phyloP scores from a whole-genome alignment of 1,284 basidiomycete genomes.

The Ustilago vetiveriae region DNA sequence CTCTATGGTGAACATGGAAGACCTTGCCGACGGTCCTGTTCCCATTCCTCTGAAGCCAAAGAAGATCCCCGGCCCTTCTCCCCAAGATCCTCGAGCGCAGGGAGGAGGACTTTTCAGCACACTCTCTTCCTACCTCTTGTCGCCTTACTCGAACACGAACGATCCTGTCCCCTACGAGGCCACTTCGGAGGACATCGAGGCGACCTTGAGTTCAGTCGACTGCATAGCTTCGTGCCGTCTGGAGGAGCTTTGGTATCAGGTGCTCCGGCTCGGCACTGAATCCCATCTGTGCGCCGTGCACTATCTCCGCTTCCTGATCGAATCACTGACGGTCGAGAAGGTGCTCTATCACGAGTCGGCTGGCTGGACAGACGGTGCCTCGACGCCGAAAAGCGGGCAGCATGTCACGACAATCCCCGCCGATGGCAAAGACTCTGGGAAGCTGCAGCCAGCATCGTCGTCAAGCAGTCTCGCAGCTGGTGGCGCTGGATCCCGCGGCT shows the following conservation, averaged over 20 bases:
- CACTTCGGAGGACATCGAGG: slow-evolving; percentile 89
- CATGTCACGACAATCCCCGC: not conserved
- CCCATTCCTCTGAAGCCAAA: slow-evolving; percentile 57
- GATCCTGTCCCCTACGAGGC: slow-evolving; percentile 74
- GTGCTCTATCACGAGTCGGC: slow-evolving; percentile 49
- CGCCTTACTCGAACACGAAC: slow-evolving; percentile 83
- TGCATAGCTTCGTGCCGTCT: slow-evolving; percentile 92
- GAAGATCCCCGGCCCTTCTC: slow-evolving; percentile 81
- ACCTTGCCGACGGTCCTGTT: slow-evolving; percentile 72
- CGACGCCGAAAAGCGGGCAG: slow-evolving; percentile 48
- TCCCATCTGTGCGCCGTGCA: slow-evolving; percentile 83
- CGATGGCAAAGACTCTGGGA: slow-evolving; percentile 42
- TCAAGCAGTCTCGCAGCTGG: slow-evolving; percentile 21
- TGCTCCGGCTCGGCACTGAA: slow-evolving; percentile 74
- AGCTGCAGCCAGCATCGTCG: slow-evolving; percentile 59
- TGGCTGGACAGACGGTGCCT: slow-evolving; percentile 52
- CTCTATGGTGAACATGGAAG: slow-evolving; percentile 93
- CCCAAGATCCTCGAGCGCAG: slow-evolving; percentile 77
- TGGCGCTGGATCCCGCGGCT: slow-evolving; percentile 9
- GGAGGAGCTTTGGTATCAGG: slow-evolving; percentile 91
- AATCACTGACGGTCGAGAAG: slow-evolving; percentile 81
- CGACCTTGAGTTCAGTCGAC: slow-evolving; percentile 91
- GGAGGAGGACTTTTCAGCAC: slow-evolving; percentile 93
- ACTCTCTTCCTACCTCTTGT: slow-evolving; percentile 94
- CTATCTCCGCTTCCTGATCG: slow-evolving; percentile 87